Percentiles rank a stretch among this genome's conserved stretches.
Conservation (phyloP, 192 early-diverging fungal genomes). For the Coemansia pectinata region DNA sequence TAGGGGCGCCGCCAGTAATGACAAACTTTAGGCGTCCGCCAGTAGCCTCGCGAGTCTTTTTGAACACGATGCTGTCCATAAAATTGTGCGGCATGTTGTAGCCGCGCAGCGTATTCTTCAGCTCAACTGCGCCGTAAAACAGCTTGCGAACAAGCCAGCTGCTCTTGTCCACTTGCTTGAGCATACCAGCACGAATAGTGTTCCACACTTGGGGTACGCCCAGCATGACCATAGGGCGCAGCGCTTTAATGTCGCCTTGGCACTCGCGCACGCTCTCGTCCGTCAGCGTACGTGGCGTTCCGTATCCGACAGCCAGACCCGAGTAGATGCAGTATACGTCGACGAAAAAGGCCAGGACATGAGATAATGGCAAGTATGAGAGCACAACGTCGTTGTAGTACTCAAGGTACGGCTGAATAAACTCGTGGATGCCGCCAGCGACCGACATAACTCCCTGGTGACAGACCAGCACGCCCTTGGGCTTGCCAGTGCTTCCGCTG, state of each 20-base stretch:
- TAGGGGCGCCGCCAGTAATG: constrained; percentile 86
- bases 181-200: constrained; percentile 85
- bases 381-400: constrained; percentile 60
- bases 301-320: constrained; percentile 68
- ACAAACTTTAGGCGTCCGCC: constrained; percentile 87
- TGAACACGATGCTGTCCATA: constrained; percentile 81
- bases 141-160: constrained; percentile 64
- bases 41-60: constrained; percentile 80
- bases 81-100: constrained; percentile 65
- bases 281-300: constrained; percentile 70
- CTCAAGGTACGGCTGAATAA: constrained; percentile 42
- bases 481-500: constrained; percentile 86
- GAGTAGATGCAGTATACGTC: constrained; percentile 69
- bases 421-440: constrained; percentile 43
- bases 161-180: constrained; percentile 64
- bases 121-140: constrained; percentile 72
- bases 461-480: constrained; percentile 89
- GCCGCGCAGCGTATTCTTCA: constrained; percentile 65
- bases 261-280: constrained; percentile 72
- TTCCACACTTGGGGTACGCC: constrained; percentile 87
- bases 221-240: constrained; percentile 74
- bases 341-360: constrained; percentile 83
- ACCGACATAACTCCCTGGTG: constrained; percentile 84
- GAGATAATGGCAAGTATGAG: constrained; percentile 84
- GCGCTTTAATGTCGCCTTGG: constrained; percentile 76